Evolutionary conservation across 805 yeast genomes (phyloP).

Genomic region (Cyberlindnera saturnus): DNA sequence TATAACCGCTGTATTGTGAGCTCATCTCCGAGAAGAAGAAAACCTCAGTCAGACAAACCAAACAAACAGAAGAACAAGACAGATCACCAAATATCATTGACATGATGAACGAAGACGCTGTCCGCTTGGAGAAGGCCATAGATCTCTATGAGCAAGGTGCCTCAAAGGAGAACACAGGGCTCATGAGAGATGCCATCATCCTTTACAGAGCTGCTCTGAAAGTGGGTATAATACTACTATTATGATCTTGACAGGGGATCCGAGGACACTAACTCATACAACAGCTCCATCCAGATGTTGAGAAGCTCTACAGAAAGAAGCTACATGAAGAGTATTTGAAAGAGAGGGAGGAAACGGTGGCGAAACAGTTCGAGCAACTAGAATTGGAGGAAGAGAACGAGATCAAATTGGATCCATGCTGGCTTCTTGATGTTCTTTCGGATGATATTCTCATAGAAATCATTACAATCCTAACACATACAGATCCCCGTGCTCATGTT

Average conservation of each 20-base stretch:
- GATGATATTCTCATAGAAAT: slow-evolving; percentile 53
- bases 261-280: background rate
- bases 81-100: no score
- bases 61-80: no score
- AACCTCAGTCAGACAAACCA: no score
- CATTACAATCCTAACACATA: slow-evolving; percentile 38
- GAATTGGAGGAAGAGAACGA: slow-evolving; percentile 7
- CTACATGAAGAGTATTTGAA: slow-evolving; percentile 38
- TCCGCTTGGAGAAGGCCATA: slow-evolving; percentile 40
- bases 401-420: slow-evolving; percentile 29
- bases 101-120: slow-evolving; percentile 7
- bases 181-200: slow-evolving; percentile 75
- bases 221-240: background rate
- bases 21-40: no score
- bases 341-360: slow-evolving; percentile 14
- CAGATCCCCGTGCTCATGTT: slow-evolving; percentile 61
- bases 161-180: slow-evolving; percentile 64
- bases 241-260: background rate
- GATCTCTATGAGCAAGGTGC: slow-evolving; percentile 64
- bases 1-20: no score
- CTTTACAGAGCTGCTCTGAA: slow-evolving; percentile 66
- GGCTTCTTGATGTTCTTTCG: slow-evolving; percentile 40
- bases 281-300: slow-evolving; percentile 45
- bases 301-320: slow-evolving; percentile 56
- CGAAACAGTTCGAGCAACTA: background rate